Evolutionary conservation across 306 rosid genomes (phyloP).

Genomic region (Echinosophora koreensis): DNA sequence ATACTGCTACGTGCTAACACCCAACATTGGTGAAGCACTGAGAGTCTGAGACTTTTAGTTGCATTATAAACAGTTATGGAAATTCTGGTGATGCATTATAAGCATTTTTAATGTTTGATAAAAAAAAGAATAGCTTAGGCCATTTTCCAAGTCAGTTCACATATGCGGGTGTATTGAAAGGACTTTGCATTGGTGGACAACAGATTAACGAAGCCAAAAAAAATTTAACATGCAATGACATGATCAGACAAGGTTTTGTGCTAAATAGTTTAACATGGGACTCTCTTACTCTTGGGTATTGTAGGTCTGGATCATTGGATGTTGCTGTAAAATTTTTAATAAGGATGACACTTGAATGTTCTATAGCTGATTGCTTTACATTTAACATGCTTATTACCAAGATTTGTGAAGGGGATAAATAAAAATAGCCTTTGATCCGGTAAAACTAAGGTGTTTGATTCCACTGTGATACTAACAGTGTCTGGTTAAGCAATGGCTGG

Average conservation of each 20-base stretch:
- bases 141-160: conserved; percentile 71
- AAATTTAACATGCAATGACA: conserved; percentile 68
- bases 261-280: conserved; percentile 69
- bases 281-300: conserved; percentile 72
- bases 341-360: conserved; percentile 59
- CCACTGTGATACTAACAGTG: too few species aligned
- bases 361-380: conserved; percentile 57
- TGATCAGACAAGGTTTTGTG: conserved; percentile 54
- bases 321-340: conserved; percentile 70
- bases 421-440: conserved; percentile 60
- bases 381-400: conserved; percentile 69
- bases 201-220: conserved; percentile 65
- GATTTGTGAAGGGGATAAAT: conserved; percentile 64
- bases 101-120: conserved; percentile 65
- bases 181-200: conserved; percentile 65
- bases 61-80: conserved; percentile 68
- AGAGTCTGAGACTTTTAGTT: conserved; percentile 70
- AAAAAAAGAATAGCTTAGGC: conserved; percentile 68
- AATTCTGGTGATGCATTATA: conserved; percentile 63
- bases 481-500: too few species aligned
- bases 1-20: background rate
- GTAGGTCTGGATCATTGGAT: conserved; percentile 62
- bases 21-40: conserved; percentile 59
- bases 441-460: conserved; percentile 50
- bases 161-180: conserved; percentile 70